Evolutionary conservation across 768 basidiomycete species (phyloP).

Genomic region (Macrolepiota albuminosa): DNA sequence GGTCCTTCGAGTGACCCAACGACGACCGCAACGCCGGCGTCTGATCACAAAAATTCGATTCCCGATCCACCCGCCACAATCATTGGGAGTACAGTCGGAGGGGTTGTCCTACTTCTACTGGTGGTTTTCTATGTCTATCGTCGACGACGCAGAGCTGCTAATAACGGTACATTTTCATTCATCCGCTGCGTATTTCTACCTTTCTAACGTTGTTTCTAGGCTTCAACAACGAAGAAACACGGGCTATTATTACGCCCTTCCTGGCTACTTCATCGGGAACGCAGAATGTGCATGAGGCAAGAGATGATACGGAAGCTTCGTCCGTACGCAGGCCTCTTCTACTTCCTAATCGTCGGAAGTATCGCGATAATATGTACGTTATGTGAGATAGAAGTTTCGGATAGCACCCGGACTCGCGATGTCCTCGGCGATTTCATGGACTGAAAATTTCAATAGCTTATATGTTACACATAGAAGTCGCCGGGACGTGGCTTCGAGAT

Average conservation of each 20-base stretch:
- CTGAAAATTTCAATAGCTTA: neutral
- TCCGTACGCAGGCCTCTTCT: neutral
- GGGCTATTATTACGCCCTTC: neutral
- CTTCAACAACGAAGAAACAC: neutral
- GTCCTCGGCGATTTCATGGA: neutral
- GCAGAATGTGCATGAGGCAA: neutral
- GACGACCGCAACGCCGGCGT: neutral
- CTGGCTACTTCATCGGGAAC: neutral
- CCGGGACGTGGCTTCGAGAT: neutral
- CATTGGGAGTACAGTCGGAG: conserved; percentile 1
- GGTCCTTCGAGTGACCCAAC: neutral
- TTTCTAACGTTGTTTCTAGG: neutral
- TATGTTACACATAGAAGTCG: neutral
- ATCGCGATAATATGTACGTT: neutral
- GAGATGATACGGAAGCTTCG: neutral
- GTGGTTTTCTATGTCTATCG: neutral
- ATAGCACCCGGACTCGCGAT: neutral
- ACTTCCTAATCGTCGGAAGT: neutral
- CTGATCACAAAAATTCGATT: neutral
- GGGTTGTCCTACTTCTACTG: neutral
- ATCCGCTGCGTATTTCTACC: neutral
- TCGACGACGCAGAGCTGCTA: neutral
- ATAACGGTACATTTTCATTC: neutral
- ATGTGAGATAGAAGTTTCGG: neutral
- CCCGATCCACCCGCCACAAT: neutral